Evolutionary conservation across 208 protist species (phyloP), one percentile per base, ranked within the genome.

Genomic region (Wallacemonas rigidus): DNA sequence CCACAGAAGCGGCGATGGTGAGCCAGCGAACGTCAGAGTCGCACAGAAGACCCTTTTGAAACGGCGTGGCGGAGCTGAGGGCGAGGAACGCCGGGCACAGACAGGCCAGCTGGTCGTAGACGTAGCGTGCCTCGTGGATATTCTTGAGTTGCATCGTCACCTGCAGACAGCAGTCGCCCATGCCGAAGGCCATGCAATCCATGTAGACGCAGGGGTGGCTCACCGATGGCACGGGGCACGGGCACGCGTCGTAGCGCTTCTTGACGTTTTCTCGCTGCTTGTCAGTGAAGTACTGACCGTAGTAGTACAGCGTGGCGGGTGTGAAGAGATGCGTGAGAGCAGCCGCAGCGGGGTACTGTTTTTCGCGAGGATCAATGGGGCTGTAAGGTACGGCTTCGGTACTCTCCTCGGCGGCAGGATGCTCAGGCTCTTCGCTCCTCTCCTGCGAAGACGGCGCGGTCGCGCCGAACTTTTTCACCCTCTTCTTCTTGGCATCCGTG

Each of bases 161-260:
- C 85, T 99, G 99, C n/a, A 99, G 79, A 71, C 98, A 99, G 78
- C 92, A 98, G 75, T 76, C 87, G 41, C 99, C 99, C 99, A 99
- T 99, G 53, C 99, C 99, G 81, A 99, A 99, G 2, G 95, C 98
- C 99, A 99, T 99, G 79, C 98, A 98, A 81, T 99, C 99, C 98
- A 99, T 99, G 80, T 99, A 98, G 55, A 99, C 98, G 70, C 87
- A 97, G 4, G 93, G 95, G 78, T 94, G 91, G 71, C 74, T 89
- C 14, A 94, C 89, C 39, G 90, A 96, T 2, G 88, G 86, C 44
- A 95, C 80, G 35, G 89, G 93, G 71, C 86, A 95, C 8, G 82
- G 86, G 73, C 88, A 94, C 11, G 87, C 86, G 67, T 94, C 79
- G 80, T 94, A 95, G 39, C 88, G 85, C 76, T 90, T 76, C 71